phyloP scores from a whole-genome alignment of 2,329 filamentous ascomycete species.

The Botrytis cinerea region DNA sequence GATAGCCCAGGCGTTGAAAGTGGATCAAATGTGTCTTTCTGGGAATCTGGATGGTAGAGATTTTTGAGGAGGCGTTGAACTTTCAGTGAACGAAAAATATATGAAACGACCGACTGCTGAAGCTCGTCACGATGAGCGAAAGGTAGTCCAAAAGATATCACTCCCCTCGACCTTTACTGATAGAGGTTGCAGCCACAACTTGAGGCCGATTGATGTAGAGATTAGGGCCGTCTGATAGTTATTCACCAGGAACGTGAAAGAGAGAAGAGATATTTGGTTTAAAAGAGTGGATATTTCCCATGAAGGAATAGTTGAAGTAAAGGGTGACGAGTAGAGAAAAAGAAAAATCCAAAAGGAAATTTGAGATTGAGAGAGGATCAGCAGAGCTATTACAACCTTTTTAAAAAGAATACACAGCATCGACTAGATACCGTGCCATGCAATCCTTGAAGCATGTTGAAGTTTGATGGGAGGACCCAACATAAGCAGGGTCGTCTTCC shows the following conservation, averaged over 20 bases:
- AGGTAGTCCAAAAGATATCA: neutral
- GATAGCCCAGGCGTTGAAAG: constrained; percentile 4
- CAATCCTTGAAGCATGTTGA: neutral
- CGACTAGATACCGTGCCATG: neutral
- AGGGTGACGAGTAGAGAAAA: constrained; percentile 7
- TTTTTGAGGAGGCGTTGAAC: neutral
- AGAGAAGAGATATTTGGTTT: neutral
- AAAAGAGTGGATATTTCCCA: constrained; percentile 1
- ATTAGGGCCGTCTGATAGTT: neutral
- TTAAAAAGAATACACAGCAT: constrained; percentile 12
- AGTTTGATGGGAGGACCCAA: neutral
- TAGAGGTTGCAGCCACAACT: neutral
- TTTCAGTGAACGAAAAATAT: neutral
- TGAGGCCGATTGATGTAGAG: neutral
- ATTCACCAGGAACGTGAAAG: neutral
- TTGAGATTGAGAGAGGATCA: neutral
- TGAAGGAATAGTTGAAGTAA: neutral
- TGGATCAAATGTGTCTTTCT: neutral
- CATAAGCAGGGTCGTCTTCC: neutral
- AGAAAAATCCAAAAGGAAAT: neutral
- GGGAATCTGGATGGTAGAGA: neutral
- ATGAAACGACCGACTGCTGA: neutral
- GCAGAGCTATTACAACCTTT: constrained; percentile 6
- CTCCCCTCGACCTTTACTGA: neutral
- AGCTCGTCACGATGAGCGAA: neutral